These are phyloP conservation scores for Trametes coccinea DNA, from an alignment of 768 basidiomycete genomes.

Conservation along the genomic window DNA sequence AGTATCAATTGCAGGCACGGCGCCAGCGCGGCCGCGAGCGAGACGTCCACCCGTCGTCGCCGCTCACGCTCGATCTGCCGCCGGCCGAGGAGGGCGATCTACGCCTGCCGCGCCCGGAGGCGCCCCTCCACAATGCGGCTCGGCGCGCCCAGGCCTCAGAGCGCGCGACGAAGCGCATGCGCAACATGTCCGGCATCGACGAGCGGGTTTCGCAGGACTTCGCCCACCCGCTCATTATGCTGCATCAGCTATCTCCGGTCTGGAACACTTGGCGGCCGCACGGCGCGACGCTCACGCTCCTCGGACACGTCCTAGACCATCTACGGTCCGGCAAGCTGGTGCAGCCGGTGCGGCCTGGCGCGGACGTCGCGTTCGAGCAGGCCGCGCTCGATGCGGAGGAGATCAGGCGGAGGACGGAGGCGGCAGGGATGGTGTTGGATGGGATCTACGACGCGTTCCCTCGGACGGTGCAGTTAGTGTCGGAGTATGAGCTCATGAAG, in stretches of 20 bases:
- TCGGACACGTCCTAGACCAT: slow-evolving; percentile 47
- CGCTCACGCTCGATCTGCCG: slow-evolving; percentile 28
- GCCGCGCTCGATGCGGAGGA: slow-evolving; percentile 29
- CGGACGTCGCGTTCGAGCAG: slow-evolving; percentile 21
- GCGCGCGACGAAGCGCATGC: slow-evolving; percentile 15
- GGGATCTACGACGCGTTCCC: slow-evolving; percentile 55
- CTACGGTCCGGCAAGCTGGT: slow-evolving; percentile 53
- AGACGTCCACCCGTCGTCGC: slow-evolving; percentile 27
- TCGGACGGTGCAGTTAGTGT: slow-evolving; percentile 36
- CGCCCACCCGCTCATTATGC: slow-evolving; percentile 56
- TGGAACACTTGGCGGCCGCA: slow-evolving; percentile 74
- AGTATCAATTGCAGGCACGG: slow-evolving; percentile 42
- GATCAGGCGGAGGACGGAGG: slow-evolving; percentile 26
- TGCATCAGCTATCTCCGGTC: slow-evolving; percentile 62
- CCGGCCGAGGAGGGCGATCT: slow-evolving; percentile 23
- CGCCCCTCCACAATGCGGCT: slow-evolving; percentile 15
- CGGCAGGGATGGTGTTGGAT: slow-evolving; percentile 44
- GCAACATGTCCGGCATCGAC: neutral
- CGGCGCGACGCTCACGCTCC: slow-evolving; percentile 43
- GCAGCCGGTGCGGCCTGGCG: slow-evolving; percentile 39
- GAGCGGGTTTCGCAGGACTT: slow-evolving; percentile 41
- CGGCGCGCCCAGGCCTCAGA: slow-evolving; percentile 6
- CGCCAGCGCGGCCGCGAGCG: slow-evolving; percentile 7
- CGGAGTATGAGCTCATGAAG: slow-evolving; percentile 27
- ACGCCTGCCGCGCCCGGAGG: slow-evolving; percentile 12